These are phyloP conservation scores for Apiosordaria backusii DNA, from an alignment of 495 filamentous ascomycete species.

Conservation along the genomic window DNA sequence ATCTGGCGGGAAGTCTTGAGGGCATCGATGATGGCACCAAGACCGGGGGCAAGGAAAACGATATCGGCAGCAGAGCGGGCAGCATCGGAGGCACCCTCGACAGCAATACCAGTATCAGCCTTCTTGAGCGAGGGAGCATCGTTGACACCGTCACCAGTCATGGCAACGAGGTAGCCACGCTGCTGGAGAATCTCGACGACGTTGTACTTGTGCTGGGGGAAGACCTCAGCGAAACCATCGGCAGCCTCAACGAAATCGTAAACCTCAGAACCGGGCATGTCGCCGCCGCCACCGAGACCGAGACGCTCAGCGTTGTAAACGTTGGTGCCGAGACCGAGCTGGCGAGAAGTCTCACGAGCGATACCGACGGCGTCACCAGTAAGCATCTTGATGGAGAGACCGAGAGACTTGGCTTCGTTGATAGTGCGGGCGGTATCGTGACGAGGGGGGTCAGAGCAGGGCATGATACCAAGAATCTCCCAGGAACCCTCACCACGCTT, in stretches of 20 bases:
- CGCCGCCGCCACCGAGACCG: slow-evolving; percentile 76
- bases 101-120: slow-evolving; percentile 90
- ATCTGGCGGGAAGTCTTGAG: slow-evolving; percentile 93
- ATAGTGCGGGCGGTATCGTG: slow-evolving; percentile 89
- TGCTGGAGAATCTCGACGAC: slow-evolving; percentile 96
- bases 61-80: slow-evolving; percentile 91
- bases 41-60: slow-evolving; percentile 85
- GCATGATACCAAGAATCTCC: slow-evolving; percentile 94
- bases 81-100: slow-evolving; percentile 90
- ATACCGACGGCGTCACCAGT: slow-evolving; percentile 94
- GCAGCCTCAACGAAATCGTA: slow-evolving; percentile 94
- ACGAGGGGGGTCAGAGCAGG: slow-evolving; percentile 86
- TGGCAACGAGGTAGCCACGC: slow-evolving; percentile 92
- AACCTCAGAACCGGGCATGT: slow-evolving; percentile 87
- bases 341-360: slow-evolving; percentile 83
- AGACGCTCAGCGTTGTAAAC: slow-evolving; percentile 90
- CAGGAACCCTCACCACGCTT: slow-evolving; percentile 71
- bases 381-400: slow-evolving; percentile 93
- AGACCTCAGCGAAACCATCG: slow-evolving; percentile 93
- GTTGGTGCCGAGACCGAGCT: slow-evolving; percentile 88
- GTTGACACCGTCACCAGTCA: slow-evolving; percentile 98
- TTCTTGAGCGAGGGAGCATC: slow-evolving; percentile 96
- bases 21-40: slow-evolving; percentile 89
- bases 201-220: slow-evolving; percentile 97
- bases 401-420: slow-evolving; percentile 81